These are phyloP conservation scores for Alternaria angustiovoidea DNA, from an alignment of 2,329 filamentous ascomycete species.

Conservation along the genomic window DNA sequence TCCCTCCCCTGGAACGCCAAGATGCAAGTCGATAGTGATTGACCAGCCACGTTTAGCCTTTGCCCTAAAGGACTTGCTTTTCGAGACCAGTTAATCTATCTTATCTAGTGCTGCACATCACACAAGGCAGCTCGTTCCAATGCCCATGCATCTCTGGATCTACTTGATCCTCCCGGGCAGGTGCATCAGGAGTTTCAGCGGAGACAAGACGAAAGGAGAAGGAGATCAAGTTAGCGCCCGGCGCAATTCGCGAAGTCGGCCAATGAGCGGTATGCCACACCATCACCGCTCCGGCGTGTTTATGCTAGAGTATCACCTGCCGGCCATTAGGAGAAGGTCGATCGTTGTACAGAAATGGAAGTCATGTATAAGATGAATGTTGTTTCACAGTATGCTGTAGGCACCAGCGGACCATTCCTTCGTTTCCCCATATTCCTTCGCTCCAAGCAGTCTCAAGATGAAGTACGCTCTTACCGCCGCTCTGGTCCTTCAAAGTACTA, in stretches of 20 bases:
- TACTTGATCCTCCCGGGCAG: conserved; percentile 24
- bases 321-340: conserved; percentile 22
- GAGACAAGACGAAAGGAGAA: conserved; percentile 25
- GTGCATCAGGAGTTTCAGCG: conserved; percentile 18
- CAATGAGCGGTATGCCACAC: conserved; percentile 15
- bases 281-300: neutral
- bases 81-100: conserved; percentile 20
- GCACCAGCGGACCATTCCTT: neutral
- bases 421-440: conserved; percentile 10
- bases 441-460: conserved; percentile 26
- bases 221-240: conserved; percentile 23
- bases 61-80: conserved; percentile 13
- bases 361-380: conserved; percentile 15
- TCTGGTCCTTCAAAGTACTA: conserved; percentile 38
- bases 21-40: conserved; percentile 16
- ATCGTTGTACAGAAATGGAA: neutral
- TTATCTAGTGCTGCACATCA: conserved; percentile 17
- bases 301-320: conserved; percentile 14
- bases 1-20: conserved; percentile 9
- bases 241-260: conserved; percentile 17
- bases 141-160: conserved; percentile 8
- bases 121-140: conserved; percentile 4
- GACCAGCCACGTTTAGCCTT: conserved; percentile 1
- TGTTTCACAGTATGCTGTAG: neutral
- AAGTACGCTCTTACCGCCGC: conserved; percentile 44